Base-by-base conservation (phyloP, 805 yeast species). In the Sugiyamaella americana region DNA sequence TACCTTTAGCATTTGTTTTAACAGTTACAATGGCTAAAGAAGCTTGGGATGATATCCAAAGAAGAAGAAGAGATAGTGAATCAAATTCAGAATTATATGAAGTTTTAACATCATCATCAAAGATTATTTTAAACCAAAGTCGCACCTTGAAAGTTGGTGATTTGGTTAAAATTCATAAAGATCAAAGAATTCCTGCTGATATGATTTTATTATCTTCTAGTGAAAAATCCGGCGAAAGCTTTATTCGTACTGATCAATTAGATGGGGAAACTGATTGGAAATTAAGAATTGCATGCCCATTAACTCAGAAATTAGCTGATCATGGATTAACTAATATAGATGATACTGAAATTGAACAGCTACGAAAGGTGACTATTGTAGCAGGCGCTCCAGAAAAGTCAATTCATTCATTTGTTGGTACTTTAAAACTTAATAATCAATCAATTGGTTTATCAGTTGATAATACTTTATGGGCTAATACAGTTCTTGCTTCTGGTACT, bases 231-330 rank as follows among this genome's bases (percentile, higher is more conserved):
- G 97, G 96, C 5, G 99, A 93, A 60, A 76, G 89, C 1, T 93
- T 94, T 58, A 86, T 93, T 53, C 85, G 95, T 58, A 93, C 99
- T 0, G 99, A 93, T 69, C 99, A 93, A 67, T 71, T 93, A 43
- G 99, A 93, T 65, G 99, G 99, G 61, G 99, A 93, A 65, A 93
- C 99, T 4, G 99, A 93, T 67, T 93, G 99, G 99, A 93, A 93
- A 63, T 71, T 93, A 46, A 72, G 98, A 57, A 68, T 86, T 34
- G 93, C 96, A 0, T 75, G 82, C 41, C 74, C 80, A 10, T 58
- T 80, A 23, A 86, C 96, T 0, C 98, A 91, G 64, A 64, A 30
- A 55, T 37, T 37, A 13, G 16, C 34, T 23, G 8, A 8, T 8
- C 13, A 8, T 26, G 32, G 32, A 8, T 8, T 26, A 26, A 13